Evolutionary conservation across 192 early-diverging fungal genomes (phyloP).

Genomic region (Entomortierella beljakovae): DNA sequence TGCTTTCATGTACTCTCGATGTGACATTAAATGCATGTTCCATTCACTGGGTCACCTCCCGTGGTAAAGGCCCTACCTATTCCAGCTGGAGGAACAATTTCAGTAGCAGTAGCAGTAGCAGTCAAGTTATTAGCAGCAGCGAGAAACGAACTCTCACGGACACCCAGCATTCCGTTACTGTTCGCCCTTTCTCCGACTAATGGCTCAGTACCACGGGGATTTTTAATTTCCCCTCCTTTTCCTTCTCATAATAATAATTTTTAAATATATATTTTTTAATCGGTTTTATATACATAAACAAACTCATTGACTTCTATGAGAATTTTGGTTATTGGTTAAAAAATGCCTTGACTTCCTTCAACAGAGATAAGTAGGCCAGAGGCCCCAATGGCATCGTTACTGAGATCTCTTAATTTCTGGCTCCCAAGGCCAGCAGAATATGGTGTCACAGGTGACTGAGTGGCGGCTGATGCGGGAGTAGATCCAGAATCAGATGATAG

Average conservation of each 20-base stretch:
- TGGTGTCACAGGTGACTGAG: conserved; percentile 24
- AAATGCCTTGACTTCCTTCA: conserved; percentile 16
- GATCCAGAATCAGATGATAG: conserved; percentile 22
- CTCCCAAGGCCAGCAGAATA: not conserved
- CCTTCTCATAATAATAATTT: too few relatives aligned
- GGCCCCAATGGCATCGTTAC: not conserved
- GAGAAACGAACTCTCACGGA: too few relatives aligned
- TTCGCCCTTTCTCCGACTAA: too few relatives aligned
- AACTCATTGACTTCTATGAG: not conserved
- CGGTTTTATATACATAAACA: too few relatives aligned
- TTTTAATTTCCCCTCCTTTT: too few relatives aligned
- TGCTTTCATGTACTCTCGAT: conserved; percentile 60
- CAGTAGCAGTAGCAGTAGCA: not conserved
- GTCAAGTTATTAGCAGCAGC: conserved; percentile 14
- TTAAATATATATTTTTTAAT: too few relatives aligned
- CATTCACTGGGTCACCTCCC: conserved; percentile 60
- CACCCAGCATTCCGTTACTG: too few relatives aligned
- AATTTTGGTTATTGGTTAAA: not conserved
- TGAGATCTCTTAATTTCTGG: not conserved
- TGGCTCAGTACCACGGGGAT: too few relatives aligned
- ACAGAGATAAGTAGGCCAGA: conserved; percentile 45
- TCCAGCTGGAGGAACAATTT: not conserved
- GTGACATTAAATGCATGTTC: conserved; percentile 58
- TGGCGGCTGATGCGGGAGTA: conserved; percentile 18
- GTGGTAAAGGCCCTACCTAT: conserved; percentile 6